Evolutionary conservation across 805 yeast species (phyloP), one percentile per base, ranked within the genome.

Genomic region (Hanseniaspora meyeri): DNA sequence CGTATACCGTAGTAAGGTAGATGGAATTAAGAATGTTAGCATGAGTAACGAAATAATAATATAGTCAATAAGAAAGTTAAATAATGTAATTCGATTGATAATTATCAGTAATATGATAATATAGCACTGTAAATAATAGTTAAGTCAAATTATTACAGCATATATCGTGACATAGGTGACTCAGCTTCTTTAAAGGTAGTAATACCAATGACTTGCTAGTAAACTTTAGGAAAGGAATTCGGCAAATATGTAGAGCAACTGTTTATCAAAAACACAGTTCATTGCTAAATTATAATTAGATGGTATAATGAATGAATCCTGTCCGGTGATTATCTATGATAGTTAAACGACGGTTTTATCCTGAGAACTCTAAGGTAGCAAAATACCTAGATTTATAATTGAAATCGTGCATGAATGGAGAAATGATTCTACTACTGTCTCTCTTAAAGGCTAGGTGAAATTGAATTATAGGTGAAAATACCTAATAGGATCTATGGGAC

Each of bases 371-470:
- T 45, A 45, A 45, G 48, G 48, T 45, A 45, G 48, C 48, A 17
- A 45, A 45, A 45, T 45, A 45, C 48, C 48, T 45, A 45, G 48
- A 31, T 45, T 45, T 45, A 45, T 45, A 45, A 45, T 45, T 45
- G 48, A 45, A 45, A 45, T 45, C 48, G 48, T 45, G 48, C 48
- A 45, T 45, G 48, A 45, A 45, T 45, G 48, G 48, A n/a, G 24
- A 29, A 45, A 29, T 45, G 48, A 45, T 45, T 31, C 48, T 45
- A 45, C 20, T 16, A 45, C 48, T 45, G 48, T 45, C 48, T 45
- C 48, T 45, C 16, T 29, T 29, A 17, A 45, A 31, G 37, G 48
- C 48, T 45, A 45, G 37, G 48, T 31, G 48, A 45, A 45, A 45
- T 45, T 45, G 48, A 17, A 45, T 16, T 31, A 45, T 45, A 45